Evolutionary conservation across 805 yeast species (phyloP).

Genomic region (Priceomyces melissophilus): DNA sequence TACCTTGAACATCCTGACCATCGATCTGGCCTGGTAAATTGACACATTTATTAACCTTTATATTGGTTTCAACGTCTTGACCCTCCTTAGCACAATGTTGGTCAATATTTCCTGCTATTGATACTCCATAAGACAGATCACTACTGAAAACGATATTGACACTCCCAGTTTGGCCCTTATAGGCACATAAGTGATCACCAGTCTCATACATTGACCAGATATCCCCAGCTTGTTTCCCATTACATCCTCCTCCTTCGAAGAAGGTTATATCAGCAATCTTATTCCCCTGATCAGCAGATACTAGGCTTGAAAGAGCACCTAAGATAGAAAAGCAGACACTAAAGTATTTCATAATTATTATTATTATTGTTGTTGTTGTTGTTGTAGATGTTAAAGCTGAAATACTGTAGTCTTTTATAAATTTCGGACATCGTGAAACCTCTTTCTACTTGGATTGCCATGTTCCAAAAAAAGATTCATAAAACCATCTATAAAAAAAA

Average conservation of each 20-base stretch:
- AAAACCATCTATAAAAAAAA: no score
- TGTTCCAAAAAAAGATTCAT: background rate
- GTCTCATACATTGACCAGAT: background rate
- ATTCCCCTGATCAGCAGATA: background rate
- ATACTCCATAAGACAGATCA: background rate
- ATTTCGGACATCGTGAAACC: background rate
- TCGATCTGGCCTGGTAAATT: background rate
- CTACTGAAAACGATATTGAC: background rate
- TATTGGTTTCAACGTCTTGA: background rate
- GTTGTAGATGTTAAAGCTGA: background rate
- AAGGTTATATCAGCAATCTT: background rate
- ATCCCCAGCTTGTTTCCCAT: background rate
- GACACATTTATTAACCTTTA: background rate
- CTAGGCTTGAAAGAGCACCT: no score
- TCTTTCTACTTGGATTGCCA: no score
- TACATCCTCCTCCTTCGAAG: background rate
- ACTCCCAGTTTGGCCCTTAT: background rate
- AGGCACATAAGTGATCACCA: background rate
- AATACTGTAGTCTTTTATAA: no score
- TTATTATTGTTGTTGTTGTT: no score
- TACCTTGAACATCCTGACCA: background rate
- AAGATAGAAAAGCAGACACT: no score
- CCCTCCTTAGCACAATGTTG: background rate
- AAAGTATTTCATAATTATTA: no score
- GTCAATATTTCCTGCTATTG: background rate